Evolutionary conservation across 2,329 filamentous ascomycete species (phyloP), one percentile per base, ranked within the genome.

Genomic region (Fusarium udum): DNA sequence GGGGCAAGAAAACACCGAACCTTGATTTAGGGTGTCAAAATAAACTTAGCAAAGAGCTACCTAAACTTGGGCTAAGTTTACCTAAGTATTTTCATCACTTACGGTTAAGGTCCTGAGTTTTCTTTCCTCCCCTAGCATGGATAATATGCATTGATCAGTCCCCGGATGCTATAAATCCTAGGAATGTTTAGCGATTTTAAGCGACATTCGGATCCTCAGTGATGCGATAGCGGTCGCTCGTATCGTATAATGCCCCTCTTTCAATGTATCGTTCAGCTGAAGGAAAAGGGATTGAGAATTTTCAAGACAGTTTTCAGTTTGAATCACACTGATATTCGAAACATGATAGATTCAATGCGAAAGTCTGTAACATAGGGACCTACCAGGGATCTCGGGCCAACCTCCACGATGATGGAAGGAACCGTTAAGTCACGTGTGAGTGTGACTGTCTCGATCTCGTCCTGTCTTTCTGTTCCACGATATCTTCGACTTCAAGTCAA

Each of bases 181-280:
- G 34, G 56, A 51, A 59, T 51, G 42, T n/a, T 57, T 45, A 57
- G 59, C 59, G 59, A 40, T 46, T 53, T 46, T 60, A 69, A 69
- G 67, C 67, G 67, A 69, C 46, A 70, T 69, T 70, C 39, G 31
- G 67, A 70, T 69, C 66, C 59, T 60, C 67, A 31, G 20, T 22
- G 42, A 49, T 61, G 43, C 36, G 56, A 64, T 64, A 45, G 52
- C 48, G 59, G 39, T 61, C 24, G n/a, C 16, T 57, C 37, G 37
- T 57, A 57, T 36, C 31, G 20, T 24, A n/a, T 15, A 31, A 36
- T 58, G 42, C 48, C 37, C 31, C 31, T 53, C 57, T 60, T 52
- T 53, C 16, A 11, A 52, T 32, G 43, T 22, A 32, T 39, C 56
- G 15, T 48, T 52, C 57, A 52, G 34, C 57, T 60, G 26, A 53